Evolutionary conservation across 192 early-diverging fungal species (phyloP).

Genomic region (Entomortierella parvispora): DNA sequence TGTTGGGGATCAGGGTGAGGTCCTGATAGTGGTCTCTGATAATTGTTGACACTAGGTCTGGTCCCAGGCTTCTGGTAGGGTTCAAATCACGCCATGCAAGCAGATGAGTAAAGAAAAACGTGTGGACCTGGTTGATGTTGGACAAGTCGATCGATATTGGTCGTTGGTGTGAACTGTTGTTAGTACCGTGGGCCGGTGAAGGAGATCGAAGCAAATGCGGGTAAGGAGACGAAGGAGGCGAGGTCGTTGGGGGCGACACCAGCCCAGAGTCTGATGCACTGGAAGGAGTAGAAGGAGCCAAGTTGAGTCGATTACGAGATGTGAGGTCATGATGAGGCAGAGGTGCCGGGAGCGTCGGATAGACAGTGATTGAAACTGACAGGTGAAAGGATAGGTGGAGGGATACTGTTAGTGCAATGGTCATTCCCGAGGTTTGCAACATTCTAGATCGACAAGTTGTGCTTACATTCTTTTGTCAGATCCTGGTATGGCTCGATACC

Average conservation of each 20-base stretch:
- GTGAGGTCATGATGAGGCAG: slow-evolving; percentile 44
- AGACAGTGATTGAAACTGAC: slow-evolving; percentile 30
- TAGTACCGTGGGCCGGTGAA: slow-evolving; percentile 3
- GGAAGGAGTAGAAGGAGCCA: slow-evolving; percentile 10
- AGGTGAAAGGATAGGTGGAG: no score
- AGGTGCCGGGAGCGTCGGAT: slow-evolving; percentile 35
- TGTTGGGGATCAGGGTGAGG: slow-evolving; percentile 26
- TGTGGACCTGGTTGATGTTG: slow-evolving; percentile 43
- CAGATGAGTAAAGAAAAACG: slow-evolving; percentile 45
- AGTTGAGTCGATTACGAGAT: slow-evolving; percentile 44
- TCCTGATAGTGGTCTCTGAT: slow-evolving; percentile 49
- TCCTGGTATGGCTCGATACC: slow-evolving; percentile 39
- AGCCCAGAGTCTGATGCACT: slow-evolving; percentile 23
- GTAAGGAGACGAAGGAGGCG: slow-evolving; percentile 27
- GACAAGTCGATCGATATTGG: slow-evolving; percentile 31
- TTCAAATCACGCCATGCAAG: slow-evolving; percentile 40
- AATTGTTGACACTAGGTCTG: slow-evolving; percentile 39
- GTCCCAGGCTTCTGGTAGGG: slow-evolving; percentile 41
- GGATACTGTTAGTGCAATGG: neutral
- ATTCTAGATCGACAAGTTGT: neutral
- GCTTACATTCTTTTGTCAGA: slow-evolving; percentile 43
- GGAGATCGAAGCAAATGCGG: slow-evolving; percentile 8
- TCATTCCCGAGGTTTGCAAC: neutral
- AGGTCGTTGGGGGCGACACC: slow-evolving; percentile 29
- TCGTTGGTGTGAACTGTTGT: slow-evolving; percentile 2